Base-by-base conservation (phyloP, 2,329 filamentous ascomycete genomes). In the Trichoderma aggressivum region DNA sequence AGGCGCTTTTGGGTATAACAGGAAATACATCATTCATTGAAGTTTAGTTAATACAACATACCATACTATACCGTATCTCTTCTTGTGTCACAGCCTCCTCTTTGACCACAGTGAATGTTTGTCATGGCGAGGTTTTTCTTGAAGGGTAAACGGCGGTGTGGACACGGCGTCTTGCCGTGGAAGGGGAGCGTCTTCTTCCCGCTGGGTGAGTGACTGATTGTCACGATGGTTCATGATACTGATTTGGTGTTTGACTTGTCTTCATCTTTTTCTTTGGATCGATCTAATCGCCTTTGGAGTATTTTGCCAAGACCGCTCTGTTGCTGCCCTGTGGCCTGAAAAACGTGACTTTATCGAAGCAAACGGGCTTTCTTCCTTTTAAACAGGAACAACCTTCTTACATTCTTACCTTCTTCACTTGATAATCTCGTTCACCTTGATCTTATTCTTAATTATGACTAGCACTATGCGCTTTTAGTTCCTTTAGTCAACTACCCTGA, bases 91-190 rank as follows among this genome's bases (percentile, higher is more conserved):
- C 24, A 21, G 39, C 7, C 24, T 34, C 18, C 1, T 30, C 36
- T 47, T 43, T 18, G 53, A 56, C 28, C 14, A 21, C 26, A 14
- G 63, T 58, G 50, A 66, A 66, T 56, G n/a, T 11, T 66, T 21
- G 16, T 10, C 18, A 24, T 67, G 24, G 53, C 1, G 53, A 58
- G 58, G 1, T 21, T 50, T 2, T 10, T 7, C 4, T 36, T n/a
- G 10, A 24, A 24, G n/a, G 58, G 59, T 10, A 70, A 70, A 39
- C 21, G 32, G 66, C 66, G 58, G 66, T 70, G 66, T 61, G 43
- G 34, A 30, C n/a, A 21, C 43, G 14, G 43, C 32, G 12, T 62
- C 21, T 58, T n/a, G 30, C 28, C 16, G 10, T 59, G 28, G 56
- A 56, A 39, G 7, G 2, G 32, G 24, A 28, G 53, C 1, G 3